Conservation (phyloP, 139 green algal genomes). For the Asterochloris erici region DNA sequence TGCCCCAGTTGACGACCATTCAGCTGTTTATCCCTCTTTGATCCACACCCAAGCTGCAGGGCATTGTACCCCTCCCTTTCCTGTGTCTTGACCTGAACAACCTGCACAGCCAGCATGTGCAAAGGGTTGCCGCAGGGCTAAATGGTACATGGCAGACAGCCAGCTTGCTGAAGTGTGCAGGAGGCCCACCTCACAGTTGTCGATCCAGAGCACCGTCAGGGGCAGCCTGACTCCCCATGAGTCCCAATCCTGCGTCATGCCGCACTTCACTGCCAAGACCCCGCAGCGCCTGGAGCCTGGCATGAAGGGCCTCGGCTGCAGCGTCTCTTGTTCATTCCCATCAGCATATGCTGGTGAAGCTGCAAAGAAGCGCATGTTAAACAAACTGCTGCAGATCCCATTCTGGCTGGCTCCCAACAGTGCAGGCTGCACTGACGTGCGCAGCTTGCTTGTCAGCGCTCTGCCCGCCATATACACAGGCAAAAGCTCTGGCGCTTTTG, state of each 20-base stretch:
- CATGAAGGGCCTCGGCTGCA: not conserved
- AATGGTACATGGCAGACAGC: not conserved
- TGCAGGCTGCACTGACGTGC: no score
- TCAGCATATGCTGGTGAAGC: not conserved
- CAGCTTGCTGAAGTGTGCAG: not conserved
- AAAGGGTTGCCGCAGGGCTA: not conserved
- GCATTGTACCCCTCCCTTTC: conserved; percentile 73
- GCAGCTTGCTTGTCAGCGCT: no score
- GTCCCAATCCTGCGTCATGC: conserved; percentile 98
- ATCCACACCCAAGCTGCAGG: conserved; percentile 79
- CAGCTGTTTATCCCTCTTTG: conserved; percentile 70
- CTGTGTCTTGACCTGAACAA: conserved; percentile 75
- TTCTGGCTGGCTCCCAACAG: not conserved
- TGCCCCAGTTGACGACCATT: conserved; percentile 41
- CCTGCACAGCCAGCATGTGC: conserved; percentile 43
- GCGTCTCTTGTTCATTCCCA: not conserved
- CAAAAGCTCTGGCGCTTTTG: no score
- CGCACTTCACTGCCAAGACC: conserved; percentile 88
- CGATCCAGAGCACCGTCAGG: conserved; percentile 95
- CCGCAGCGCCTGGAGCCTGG: conserved; percentile 57
- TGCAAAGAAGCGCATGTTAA: not conserved
- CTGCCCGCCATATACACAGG: no score
- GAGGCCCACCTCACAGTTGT: conserved; percentile 84
- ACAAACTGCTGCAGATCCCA: not conserved
- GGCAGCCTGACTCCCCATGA: conserved; percentile 78